Percentiles rank a stretch among this genome's conserved stretches.
phyloP scores from a whole-genome alignment of 192 early-diverging fungal genomes.

The Gamsiella multidivaricata region DNA sequence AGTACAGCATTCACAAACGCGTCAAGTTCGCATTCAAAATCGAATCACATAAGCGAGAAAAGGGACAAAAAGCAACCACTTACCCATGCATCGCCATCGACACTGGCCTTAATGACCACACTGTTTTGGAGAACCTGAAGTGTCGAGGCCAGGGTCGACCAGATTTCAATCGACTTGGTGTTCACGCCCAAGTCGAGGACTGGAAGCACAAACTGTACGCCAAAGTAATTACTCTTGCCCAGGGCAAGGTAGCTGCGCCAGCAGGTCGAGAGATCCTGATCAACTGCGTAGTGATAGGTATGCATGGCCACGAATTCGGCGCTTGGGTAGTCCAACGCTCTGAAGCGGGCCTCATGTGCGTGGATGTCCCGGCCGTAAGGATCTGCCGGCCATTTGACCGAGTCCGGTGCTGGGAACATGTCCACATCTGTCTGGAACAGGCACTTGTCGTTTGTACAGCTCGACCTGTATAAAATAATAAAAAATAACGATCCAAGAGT shows the following conservation, averaged over 20 bases:
- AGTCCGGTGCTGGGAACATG: constrained; percentile 57
- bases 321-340: constrained; percentile 50
- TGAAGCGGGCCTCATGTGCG: constrained; percentile 56
- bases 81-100: constrained; percentile 39
- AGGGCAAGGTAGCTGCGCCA: constrained; percentile 57
- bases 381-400: constrained; percentile 47
- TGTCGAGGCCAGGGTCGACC: constrained; percentile 26
- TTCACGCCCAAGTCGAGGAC: constrained; percentile 32
- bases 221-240: constrained; percentile 56
- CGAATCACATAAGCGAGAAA: no score
- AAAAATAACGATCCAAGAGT: no score
- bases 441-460: constrained; percentile 63
- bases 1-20: background rate
- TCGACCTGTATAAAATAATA: no score
- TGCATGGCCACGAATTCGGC: constrained; percentile 57
- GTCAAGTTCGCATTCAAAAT: no score
- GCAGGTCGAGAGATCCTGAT: constrained; percentile 58
- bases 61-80: background rate
- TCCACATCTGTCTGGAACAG: constrained; percentile 66
- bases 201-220: constrained; percentile 58
- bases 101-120: constrained; percentile 49
- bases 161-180: constrained; percentile 29
- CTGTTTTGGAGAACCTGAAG: constrained; percentile 8
- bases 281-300: constrained; percentile 65
- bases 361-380: constrained; percentile 40